Conservation (phyloP, 305 asterid genomes). For the Fraxinus albicans region DNA sequence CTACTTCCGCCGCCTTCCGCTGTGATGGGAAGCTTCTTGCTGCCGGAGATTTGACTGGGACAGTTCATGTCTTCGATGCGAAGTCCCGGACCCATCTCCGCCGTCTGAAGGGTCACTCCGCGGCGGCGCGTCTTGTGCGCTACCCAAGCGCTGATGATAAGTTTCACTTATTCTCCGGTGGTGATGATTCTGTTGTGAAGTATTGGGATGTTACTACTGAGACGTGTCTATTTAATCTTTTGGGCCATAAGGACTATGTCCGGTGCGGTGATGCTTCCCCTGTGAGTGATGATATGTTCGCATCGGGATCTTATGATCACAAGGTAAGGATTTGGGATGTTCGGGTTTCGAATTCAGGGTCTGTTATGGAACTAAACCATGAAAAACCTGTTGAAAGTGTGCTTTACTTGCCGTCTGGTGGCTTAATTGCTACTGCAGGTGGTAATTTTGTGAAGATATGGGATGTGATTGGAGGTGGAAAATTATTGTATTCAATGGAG, state of each 20-base stretch:
- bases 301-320: slow-evolving; percentile 85
- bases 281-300: slow-evolving; percentile 74
- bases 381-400: slow-evolving; percentile 91
- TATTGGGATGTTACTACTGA: slow-evolving; percentile 85
- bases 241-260: slow-evolving; percentile 88
- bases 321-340: slow-evolving; percentile 77
- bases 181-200: slow-evolving; percentile 88
- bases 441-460: slow-evolving; percentile 82
- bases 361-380: slow-evolving; percentile 72
- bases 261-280: slow-evolving; percentile 84
- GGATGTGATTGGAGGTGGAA: slow-evolving; percentile 95
- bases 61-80: slow-evolving; percentile 67
- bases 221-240: slow-evolving; percentile 43
- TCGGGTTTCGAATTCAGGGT: slow-evolving; percentile 46
- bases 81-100: slow-evolving; percentile 61
- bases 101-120: slow-evolving; percentile 62
- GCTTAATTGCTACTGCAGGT: slow-evolving; percentile 77
- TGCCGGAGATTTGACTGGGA: slow-evolving; percentile 70
- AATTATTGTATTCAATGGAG: slow-evolving; percentile 79
- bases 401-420: slow-evolving; percentile 83
- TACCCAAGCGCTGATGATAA: slow-evolving; percentile 71
- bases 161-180: slow-evolving; percentile 78
- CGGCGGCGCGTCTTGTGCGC: slow-evolving; percentile 57
- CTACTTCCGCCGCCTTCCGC: slow-evolving; percentile 64
- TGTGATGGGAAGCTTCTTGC: slow-evolving; percentile 75